Base-by-base conservation (phyloP, 257 asterid genomes). In the Ehretia macrophylla region DNA sequence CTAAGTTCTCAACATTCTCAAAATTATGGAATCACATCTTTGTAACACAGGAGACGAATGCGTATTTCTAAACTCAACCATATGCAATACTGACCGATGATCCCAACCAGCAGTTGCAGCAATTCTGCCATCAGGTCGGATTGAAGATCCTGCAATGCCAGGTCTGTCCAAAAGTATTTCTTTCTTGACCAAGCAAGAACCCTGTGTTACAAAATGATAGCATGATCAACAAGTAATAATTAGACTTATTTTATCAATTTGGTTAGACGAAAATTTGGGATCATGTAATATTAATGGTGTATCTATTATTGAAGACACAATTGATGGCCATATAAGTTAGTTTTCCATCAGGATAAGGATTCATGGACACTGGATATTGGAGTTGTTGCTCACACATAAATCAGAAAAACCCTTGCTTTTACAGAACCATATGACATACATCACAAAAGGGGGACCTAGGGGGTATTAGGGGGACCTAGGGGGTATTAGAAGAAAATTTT, bases 31-130 rank as follows among this genome's bases (percentile, higher is more conserved):
- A n/a, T 17, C 8, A 32, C 17, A 55, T 19, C 22, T 5, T 3
- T 21, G 11, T 14, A 49, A 8, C 23, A 21, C 19, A 42, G 17
- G 12, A 27, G 47, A 58, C 14, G 21, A 32, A 42, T 16, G 55
- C 10, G 11, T 13, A 49, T 17, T 47, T 17, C 11, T 5, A 49
- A 21, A 49, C 17, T 49, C 13, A 49, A 49, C 23, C 22, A 47
- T 0, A 51, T 0, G 0, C 17, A 52, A 42, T 27, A 20, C 77
- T 60, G 23, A 79, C 84, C 85, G 66, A 71, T 86, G 86, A 83
- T 92, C 97, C 99, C 97, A 92, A 11, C 97, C 95, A 68, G 87
- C 96, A 51, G 90, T 74, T 16, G 95, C 97, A 63, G 83, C 69
- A 17, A 92, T 81, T 53, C 79, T 88, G 38, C 83, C 75, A 61